phyloP scores from a whole-genome alignment of 495 filamentous ascomycete genomes.

The Choiromyces venosus region DNA sequence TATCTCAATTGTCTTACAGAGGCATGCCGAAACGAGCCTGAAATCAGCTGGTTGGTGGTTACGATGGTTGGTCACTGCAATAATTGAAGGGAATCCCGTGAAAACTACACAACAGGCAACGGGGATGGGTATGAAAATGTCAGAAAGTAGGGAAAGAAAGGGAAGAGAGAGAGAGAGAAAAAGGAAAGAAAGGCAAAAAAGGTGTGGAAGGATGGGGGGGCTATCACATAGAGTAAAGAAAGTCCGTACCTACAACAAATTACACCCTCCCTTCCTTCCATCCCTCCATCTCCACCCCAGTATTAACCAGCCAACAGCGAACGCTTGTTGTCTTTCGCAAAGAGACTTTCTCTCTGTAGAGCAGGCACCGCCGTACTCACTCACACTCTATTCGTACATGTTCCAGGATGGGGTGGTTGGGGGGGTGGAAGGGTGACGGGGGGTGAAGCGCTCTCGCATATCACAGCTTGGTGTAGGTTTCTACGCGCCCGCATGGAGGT shows the following conservation, averaged over 20 bases:
- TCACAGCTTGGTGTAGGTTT: background rate
- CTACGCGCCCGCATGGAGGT: background rate
- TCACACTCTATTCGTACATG: background rate
- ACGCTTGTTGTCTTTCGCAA: background rate
- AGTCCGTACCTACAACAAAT: background rate
- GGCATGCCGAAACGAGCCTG: background rate
- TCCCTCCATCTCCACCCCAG: conserved; percentile 4
- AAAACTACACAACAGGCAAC: background rate
- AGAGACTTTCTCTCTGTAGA: background rate
- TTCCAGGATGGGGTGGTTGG: background rate
- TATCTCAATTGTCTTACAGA: background rate
- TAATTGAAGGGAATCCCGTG: background rate
- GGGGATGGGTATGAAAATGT: background rate
- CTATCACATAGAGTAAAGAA: background rate
- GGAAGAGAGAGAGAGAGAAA: background rate
- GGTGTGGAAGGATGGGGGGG: background rate
- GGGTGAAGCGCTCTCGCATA: background rate
- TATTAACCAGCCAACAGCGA: background rate
- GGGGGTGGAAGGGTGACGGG: background rate
- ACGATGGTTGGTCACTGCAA: background rate
- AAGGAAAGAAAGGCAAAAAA: background rate
- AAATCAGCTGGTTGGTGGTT: conserved; percentile 2
- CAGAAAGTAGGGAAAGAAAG: background rate
- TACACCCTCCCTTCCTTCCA: background rate
- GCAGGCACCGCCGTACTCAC: background rate